These are phyloP conservation scores for Scedosporium boydii DNA, from an alignment of 2,329 filamentous ascomycete species.

Conservation along the genomic window DNA sequence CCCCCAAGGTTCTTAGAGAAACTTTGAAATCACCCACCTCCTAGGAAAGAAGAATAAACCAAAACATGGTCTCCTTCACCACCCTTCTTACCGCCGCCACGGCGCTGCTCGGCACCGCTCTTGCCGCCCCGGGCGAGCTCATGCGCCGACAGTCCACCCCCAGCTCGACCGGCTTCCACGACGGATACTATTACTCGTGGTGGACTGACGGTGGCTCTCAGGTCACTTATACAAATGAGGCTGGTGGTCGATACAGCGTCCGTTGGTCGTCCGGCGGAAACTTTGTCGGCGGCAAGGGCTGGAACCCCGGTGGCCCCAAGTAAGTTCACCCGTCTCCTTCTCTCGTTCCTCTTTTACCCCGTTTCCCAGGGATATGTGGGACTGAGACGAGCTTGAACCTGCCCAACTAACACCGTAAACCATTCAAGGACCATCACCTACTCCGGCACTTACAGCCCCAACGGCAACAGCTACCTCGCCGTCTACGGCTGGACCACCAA, in stretches of 20 bases:
- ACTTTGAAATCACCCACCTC: neutral
- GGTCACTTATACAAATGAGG: slow-evolving; percentile 35
- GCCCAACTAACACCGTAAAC: neutral
- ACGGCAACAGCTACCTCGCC: slow-evolving; percentile 25
- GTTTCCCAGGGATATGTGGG: neutral
- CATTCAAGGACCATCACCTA: slow-evolving; percentile 16
- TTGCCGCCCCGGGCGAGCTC: slow-evolving; percentile 4
- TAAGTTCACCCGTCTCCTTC: slow-evolving; percentile 21
- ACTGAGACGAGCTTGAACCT: no score
- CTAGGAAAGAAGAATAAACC: neutral
- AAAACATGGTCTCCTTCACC: slow-evolving; percentile 3
- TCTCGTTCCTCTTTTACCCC: neutral
- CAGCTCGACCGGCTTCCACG: slow-evolving; percentile 22
- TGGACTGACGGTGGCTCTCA: slow-evolving; percentile 35
- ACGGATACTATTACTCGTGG: slow-evolving; percentile 39
- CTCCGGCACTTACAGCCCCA: slow-evolving; percentile 20
- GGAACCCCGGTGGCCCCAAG: slow-evolving; percentile 41
- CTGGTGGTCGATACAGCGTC: slow-evolving; percentile 31
- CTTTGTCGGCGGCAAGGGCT: slow-evolving; percentile 50
- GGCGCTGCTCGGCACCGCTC: neutral
- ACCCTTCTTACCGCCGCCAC: slow-evolving; percentile 5
- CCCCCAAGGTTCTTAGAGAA: neutral
- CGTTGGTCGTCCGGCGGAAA: slow-evolving; percentile 37
- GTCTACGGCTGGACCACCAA: slow-evolving; percentile 28
- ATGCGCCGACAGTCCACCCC: slow-evolving; percentile 17